Conservation (phyloP, 306 rosid genomes). For the Dryas drummondii region DNA sequence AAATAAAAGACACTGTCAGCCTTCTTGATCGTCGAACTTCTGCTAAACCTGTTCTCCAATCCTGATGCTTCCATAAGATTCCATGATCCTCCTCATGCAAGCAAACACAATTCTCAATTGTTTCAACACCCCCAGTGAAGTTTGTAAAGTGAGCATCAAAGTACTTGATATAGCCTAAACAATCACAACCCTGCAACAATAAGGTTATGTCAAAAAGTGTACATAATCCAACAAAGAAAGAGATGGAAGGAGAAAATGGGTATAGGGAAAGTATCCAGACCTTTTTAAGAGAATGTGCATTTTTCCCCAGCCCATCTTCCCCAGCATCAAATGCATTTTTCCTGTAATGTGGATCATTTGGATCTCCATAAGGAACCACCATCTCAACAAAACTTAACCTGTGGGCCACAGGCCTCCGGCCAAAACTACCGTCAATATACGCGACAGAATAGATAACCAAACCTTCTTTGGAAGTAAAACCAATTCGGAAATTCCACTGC, state of each 20-base stretch:
- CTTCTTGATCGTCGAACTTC: conserved; percentile 82
- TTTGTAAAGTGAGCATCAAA: conserved; percentile 74
- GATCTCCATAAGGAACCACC: conserved; percentile 91
- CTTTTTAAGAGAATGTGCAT: conserved; percentile 85
- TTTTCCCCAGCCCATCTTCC: conserved; percentile 81
- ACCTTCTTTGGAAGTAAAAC: conserved; percentile 79
- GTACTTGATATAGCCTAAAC: conserved; percentile 74
- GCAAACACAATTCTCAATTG: conserved; percentile 79
- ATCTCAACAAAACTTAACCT: conserved; percentile 78
- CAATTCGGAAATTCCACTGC: conserved; percentile 84
- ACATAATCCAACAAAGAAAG: conserved; percentile 4
- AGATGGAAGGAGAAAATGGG: background rate
- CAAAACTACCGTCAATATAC: conserved; percentile 70
- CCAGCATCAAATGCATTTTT: conserved; percentile 90
- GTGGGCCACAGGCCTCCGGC: conserved; percentile 77
- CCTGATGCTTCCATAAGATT: conserved; percentile 84
- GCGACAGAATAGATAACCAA: conserved; percentile 68
- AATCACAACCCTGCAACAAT: conserved; percentile 71
- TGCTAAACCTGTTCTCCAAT: conserved; percentile 82
- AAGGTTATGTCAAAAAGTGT: conserved; percentile 10
- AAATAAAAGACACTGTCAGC: conserved; percentile 69
- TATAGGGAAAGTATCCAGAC: conserved; percentile 28
- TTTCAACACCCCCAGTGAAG: conserved; percentile 77
- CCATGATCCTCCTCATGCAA: conserved; percentile 88
- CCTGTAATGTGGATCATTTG: conserved; percentile 83